Evolutionary conservation across 2,329 filamentous ascomycete species (phyloP).

Genomic region (Fusarium albidum): DNA sequence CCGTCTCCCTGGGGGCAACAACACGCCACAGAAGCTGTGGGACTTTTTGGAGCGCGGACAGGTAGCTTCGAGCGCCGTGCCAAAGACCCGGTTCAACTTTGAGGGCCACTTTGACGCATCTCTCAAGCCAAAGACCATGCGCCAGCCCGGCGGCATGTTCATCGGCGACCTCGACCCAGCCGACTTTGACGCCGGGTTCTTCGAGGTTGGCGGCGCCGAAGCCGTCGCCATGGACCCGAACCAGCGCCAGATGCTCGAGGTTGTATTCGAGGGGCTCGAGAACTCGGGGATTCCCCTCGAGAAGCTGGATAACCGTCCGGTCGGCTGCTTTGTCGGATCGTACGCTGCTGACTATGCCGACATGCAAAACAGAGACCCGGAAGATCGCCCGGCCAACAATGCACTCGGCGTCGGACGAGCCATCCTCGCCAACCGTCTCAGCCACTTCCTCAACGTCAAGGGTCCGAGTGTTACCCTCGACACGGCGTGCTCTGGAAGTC

Average conservation of each 20-base stretch:
- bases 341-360: conserved; percentile 52
- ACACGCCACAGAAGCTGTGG: conserved; percentile 47
- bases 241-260: conserved; percentile 52
- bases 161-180: conserved; percentile 37
- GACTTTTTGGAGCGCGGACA: conserved; percentile 44
- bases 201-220: conserved; percentile 16
- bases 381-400: conserved; percentile 51
- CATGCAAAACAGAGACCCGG: conserved; percentile 48
- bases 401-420: conserved; percentile 50
- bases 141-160: conserved; percentile 49
- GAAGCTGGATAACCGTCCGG: conserved; percentile 42
- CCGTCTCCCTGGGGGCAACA: conserved; percentile 50
- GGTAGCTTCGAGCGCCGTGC: conserved; percentile 40
- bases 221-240: conserved; percentile 51
- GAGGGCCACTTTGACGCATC: conserved; percentile 48
- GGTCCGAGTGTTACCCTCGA: conserved; percentile 61
- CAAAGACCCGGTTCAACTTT: conserved; percentile 44
- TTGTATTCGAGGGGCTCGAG: conserved; percentile 51
- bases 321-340: conserved; percentile 51
- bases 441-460: conserved; percentile 55
- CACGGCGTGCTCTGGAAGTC: conserved; percentile 58
- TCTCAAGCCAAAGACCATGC: conserved; percentile 46
- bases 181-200: conserved; percentile 29
- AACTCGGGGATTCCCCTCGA: conserved; percentile 46
- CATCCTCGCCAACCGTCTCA: conserved; percentile 56